These are phyloP conservation scores for Stagonosporopsis rhizophila DNA, from an alignment of 2,329 filamentous ascomycete genomes.

Conservation along the genomic window DNA sequence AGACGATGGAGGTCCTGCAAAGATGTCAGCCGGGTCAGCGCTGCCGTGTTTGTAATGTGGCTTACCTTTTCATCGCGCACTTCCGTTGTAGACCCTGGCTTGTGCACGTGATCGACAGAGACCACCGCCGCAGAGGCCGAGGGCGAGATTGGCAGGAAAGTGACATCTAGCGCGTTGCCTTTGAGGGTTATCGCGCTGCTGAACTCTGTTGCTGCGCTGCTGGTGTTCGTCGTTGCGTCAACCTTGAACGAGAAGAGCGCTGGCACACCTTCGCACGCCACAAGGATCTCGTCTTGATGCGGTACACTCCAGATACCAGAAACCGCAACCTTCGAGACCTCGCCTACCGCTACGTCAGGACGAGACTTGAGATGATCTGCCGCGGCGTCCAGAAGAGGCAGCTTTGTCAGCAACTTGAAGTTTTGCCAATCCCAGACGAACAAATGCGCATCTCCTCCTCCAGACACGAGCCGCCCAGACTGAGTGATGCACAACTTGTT, in stretches of 20 bases:
- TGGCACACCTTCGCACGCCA: conserved; percentile 57
- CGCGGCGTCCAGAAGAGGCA: conserved; percentile 50
- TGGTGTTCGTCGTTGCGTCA: conserved; percentile 53
- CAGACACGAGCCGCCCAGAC: conserved; percentile 76
- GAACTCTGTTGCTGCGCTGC: conserved; percentile 48
- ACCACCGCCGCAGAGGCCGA: conserved; percentile 47
- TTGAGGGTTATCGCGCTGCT: conserved; percentile 57
- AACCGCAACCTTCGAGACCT: conserved; percentile 53
- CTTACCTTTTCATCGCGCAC: conserved; percentile 43
- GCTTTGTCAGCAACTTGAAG: conserved; percentile 61
- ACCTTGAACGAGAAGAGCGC: conserved; percentile 70
- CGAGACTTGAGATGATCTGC: conserved; percentile 29
- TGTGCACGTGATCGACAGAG: conserved; percentile 63
- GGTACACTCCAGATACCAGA: conserved; percentile 59
- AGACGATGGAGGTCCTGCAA: conserved; percentile 29
- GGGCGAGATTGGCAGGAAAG: conserved; percentile 32
- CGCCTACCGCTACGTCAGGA: conserved; percentile 19
- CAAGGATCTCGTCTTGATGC: conserved; percentile 43
- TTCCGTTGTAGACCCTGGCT: conserved; percentile 57
- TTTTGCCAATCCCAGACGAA: conserved; percentile 82
- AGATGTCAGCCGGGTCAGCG: conserved; percentile 18
- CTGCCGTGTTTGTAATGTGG: not conserved
- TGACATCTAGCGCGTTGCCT: conserved; percentile 71
- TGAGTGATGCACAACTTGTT: conserved; percentile 74
- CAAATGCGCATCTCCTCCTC: conserved; percentile 81